These are phyloP conservation scores for Recurvomyces mirabilis DNA, from an alignment of 495 filamentous ascomycete genomes.

Conservation along the genomic window DNA sequence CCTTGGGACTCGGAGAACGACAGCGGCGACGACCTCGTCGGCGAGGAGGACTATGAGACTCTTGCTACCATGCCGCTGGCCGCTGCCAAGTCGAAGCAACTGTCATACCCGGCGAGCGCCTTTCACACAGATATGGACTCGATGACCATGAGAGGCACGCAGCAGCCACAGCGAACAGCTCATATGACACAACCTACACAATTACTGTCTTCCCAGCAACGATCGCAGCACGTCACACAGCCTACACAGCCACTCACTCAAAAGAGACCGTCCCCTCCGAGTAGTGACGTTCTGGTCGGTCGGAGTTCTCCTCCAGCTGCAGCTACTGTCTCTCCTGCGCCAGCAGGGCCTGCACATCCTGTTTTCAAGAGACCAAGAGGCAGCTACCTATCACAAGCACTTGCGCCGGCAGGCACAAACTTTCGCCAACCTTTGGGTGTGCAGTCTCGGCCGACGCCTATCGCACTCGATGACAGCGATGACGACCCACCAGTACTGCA, in stretches of 20 bases:
- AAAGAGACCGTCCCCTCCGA: slow-evolving; percentile 5
- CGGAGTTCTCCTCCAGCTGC: slow-evolving; percentile 32
- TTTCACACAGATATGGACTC: slow-evolving; percentile 6
- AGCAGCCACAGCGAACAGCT: not conserved
- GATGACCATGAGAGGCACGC: not conserved
- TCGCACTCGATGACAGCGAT: slow-evolving; percentile 9
- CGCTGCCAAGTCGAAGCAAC: not conserved
- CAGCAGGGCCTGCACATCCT: slow-evolving; percentile 22
- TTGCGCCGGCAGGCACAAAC: slow-evolving; percentile 69
- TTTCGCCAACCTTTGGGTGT: slow-evolving; percentile 47
- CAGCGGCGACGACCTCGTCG: slow-evolving; percentile 44
- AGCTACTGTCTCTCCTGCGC: no score
- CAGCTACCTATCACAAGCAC: slow-evolving; percentile 40
- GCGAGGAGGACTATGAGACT: slow-evolving; percentile 44
- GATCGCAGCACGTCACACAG: slow-evolving; percentile 11
- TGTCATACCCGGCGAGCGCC: slow-evolving; percentile 1
- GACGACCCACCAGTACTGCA: slow-evolving; percentile 24
- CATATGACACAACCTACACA: slow-evolving; percentile 23
- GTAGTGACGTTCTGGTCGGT: slow-evolving; percentile 67
- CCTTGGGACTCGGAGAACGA: slow-evolving; percentile 38
- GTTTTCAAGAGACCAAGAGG: slow-evolving; percentile 2
- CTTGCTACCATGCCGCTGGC: slow-evolving; percentile 49
- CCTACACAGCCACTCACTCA: slow-evolving; percentile 28
- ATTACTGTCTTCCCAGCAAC: slow-evolving; percentile 1
- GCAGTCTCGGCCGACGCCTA: slow-evolving; percentile 11